Conservation (phyloP, 148 eudicot species). For the Vaccinium corymbosum region DNA sequence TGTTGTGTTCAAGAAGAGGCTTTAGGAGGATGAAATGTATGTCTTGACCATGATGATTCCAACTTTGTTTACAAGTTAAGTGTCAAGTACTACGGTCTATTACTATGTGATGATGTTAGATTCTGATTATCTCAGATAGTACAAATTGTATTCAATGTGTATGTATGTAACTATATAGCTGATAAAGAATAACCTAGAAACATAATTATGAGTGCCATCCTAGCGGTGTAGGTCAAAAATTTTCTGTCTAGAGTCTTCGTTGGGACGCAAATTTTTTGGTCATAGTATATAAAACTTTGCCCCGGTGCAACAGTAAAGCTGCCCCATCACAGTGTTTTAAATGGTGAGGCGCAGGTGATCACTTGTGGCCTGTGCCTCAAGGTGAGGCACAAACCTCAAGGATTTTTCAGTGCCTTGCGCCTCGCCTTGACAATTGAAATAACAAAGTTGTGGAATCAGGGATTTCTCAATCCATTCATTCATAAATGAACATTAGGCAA, state of each 20-base stretch:
- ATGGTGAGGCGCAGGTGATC: too few relatives aligned
- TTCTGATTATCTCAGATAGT: background rate
- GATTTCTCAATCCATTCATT: too few relatives aligned
- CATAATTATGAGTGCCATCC: background rate
- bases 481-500: background rate
- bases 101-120: background rate
- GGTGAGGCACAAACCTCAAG: too few relatives aligned
- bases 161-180: background rate
- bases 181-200: background rate
- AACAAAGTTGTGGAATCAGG: too few relatives aligned
- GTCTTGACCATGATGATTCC: background rate
- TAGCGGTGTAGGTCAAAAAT: background rate
- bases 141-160: background rate
- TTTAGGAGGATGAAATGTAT: background rate
- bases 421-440: too few relatives aligned
- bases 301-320: too few relatives aligned
- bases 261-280: background rate
- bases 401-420: too few relatives aligned
- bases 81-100: background rate
- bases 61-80: background rate
- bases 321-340: too few relatives aligned
- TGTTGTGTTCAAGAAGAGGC: background rate
- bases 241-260: background rate
- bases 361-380: too few relatives aligned
- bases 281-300: background rate